These are phyloP conservation scores for Globisporangium radiosum DNA, from an alignment of 352 stramenopile species.

Conservation along the genomic window DNA sequence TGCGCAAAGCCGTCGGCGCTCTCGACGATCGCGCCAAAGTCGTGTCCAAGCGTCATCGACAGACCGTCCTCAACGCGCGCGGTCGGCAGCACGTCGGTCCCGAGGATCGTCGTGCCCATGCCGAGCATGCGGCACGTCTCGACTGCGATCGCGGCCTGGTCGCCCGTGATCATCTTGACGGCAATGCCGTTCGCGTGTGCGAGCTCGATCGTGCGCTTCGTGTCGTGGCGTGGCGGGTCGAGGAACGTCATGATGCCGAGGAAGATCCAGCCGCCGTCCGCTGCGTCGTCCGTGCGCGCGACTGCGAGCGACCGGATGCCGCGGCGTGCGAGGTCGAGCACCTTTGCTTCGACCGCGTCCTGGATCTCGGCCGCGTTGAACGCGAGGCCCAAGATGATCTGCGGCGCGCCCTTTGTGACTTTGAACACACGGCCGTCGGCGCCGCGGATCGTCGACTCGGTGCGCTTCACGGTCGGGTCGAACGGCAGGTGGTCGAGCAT, in stretches of 20 bases:
- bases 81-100: slow-evolving; percentile 64
- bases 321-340: slow-evolving; percentile 84
- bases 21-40: slow-evolving; percentile 86
- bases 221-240: slow-evolving; percentile 94
- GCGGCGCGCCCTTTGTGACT: slow-evolving; percentile 92
- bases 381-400: slow-evolving; percentile 87
- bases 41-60: slow-evolving; percentile 37
- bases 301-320: slow-evolving; percentile 88
- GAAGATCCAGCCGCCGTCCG: slow-evolving; percentile 89
- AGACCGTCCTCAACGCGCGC: slow-evolving; percentile 55
- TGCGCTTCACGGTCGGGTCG: slow-evolving; percentile 87
- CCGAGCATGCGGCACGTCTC: slow-evolving; percentile 90
- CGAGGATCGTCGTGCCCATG: slow-evolving; percentile 86
- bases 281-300: slow-evolving; percentile 61
- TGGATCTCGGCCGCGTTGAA: slow-evolving; percentile 72
- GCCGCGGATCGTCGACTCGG: slow-evolving; percentile 86
- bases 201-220: slow-evolving; percentile 89
- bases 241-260: slow-evolving; percentile 94
- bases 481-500: slow-evolving; percentile 82
- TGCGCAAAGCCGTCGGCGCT: slow-evolving; percentile 92
- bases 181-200: slow-evolving; percentile 88
- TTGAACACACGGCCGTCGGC: slow-evolving; percentile 85
- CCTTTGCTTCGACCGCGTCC: slow-evolving; percentile 80
- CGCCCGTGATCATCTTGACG: slow-evolving; percentile 97
- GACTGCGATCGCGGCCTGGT: slow-evolving; percentile 91